Conservation (phyloP, 768 basidiomycete species). For the Suillus subaureus region DNA sequence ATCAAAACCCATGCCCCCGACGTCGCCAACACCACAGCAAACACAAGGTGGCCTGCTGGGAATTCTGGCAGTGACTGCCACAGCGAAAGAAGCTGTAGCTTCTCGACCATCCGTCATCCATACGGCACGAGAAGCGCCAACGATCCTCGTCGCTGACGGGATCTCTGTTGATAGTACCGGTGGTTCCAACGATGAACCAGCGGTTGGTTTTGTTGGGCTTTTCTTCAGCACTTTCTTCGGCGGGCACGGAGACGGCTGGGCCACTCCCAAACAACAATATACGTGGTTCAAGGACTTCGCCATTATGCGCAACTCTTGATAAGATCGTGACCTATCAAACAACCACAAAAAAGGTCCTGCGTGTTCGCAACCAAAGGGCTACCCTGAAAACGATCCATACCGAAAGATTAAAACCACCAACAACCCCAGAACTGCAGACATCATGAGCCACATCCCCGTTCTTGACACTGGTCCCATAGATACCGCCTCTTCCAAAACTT, state of each 20-base stretch:
- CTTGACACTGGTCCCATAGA: constrained; percentile 48
- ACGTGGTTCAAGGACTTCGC: constrained; percentile 75
- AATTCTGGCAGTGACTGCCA: background rate
- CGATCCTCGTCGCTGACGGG: background rate
- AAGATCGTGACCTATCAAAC: background rate
- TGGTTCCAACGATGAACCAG: constrained; percentile 9
- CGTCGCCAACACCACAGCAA: background rate
- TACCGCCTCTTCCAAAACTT: constrained; percentile 54
- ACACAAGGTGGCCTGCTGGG: constrained; percentile 1
- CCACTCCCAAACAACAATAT: constrained; percentile 74
- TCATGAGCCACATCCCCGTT: constrained; percentile 1
- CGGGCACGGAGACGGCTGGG: constrained; percentile 66
- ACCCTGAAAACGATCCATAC: background rate
- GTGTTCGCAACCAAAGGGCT: background rate
- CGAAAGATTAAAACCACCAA: constrained; percentile 27
- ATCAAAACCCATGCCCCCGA: constrained; percentile 3
- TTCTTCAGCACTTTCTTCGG: constrained; percentile 90
- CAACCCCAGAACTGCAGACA: constrained; percentile 22
- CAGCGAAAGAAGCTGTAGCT: background rate
- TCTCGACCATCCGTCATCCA: background rate
- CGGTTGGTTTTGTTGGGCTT: constrained; percentile 51
- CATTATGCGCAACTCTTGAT: constrained; percentile 38
- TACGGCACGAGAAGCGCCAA: background rate
- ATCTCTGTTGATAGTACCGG: background rate
- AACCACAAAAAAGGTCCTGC: background rate